These are phyloP conservation scores for Coniosporium apollinis DNA, from an alignment of 495 filamentous ascomycete species.

Conservation along the genomic window DNA sequence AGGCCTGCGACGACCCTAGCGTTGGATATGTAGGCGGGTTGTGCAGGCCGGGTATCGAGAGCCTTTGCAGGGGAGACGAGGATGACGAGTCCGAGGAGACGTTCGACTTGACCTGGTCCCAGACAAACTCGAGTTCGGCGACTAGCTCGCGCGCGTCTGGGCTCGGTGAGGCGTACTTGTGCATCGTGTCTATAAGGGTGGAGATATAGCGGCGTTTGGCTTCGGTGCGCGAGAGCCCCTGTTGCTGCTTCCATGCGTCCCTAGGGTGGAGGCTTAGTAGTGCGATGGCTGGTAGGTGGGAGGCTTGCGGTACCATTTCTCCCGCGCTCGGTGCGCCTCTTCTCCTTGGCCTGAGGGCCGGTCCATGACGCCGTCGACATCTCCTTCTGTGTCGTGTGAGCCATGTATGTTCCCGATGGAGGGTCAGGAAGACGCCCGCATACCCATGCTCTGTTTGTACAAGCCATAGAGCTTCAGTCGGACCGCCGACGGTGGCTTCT, in stretches of 20 bases:
- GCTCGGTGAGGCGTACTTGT: conserved; percentile 69
- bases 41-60: conserved; percentile 7
- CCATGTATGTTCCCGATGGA: too few species aligned
- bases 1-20: conserved; percentile 1
- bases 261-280: conserved; percentile 13
- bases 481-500: conserved; percentile 69
- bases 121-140: conserved; percentile 91
- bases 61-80: conserved; percentile 24
- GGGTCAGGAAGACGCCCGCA: too few species aligned
- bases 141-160: conserved; percentile 77
- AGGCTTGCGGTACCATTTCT: conserved; percentile 37
- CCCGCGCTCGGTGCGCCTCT: conserved; percentile 37
- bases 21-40: conserved; percentile 8
- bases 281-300: background rate
- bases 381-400: conserved; percentile 72
- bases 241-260: conserved; percentile 88
- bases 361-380: conserved; percentile 84
- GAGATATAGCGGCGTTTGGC: conserved; percentile 89
- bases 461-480: conserved; percentile 87
- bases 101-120: conserved; percentile 91
- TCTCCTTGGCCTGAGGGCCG: conserved; percentile 44
- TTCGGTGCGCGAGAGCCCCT: conserved; percentile 66
- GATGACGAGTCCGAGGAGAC: conserved; percentile 37
- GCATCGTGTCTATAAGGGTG: conserved; percentile 91
- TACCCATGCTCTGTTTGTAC: conserved; percentile 95